Base-by-base conservation (phyloP, 2,329 filamentous ascomycete genomes). In the Truncatella angustata region DNA sequence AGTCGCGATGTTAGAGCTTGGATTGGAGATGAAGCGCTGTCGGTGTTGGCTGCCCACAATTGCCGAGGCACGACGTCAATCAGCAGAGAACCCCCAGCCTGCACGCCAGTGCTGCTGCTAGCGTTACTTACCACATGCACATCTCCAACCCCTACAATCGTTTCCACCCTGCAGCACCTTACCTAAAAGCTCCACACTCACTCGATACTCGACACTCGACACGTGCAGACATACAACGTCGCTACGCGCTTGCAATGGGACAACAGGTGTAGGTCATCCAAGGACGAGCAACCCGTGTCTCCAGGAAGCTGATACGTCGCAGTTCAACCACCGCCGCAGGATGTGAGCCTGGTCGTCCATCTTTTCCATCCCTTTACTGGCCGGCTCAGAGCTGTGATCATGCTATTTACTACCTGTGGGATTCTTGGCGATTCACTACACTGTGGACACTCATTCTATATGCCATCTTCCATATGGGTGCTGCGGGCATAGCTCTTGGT, bases 381-480 rank as follows among this genome's bases (percentile, higher is more conserved):
- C 85, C 87, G 30, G 75, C 85, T 11, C 69, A 73, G 57, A 70
- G 75, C 54, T 58, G 69, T 53, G 73, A 79, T 40, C 79, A 80
- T 54, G 80, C 82, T 34, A 84, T 96, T 60, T 93, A 90, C 74
- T 79, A 87, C 63, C 78, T 90, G 3, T 67, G 71, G 54, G 90
- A 96, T 65, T 89, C 95, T 51, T 93, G 90, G 86, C 86, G 87
- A 58, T 96, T 94, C 69, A 96, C 91, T 1, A 72, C 94, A 14
- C 81, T 86, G 65, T 97, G 91, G 91, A 96, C 91, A 0, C 71
- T 95, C 34, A 83, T 96, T 26, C 82, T 91, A 59, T 93, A 89
- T 61, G 84, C 81, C 30, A 77, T 84, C 18, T 88, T 92, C 56
- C 90, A 96, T 67, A 63, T 92, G 16, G 78, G 84, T 30, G 88